Conservation (phyloP, 2,329 filamentous ascomycete genomes). For the Cytospora paraplurivora region DNA sequence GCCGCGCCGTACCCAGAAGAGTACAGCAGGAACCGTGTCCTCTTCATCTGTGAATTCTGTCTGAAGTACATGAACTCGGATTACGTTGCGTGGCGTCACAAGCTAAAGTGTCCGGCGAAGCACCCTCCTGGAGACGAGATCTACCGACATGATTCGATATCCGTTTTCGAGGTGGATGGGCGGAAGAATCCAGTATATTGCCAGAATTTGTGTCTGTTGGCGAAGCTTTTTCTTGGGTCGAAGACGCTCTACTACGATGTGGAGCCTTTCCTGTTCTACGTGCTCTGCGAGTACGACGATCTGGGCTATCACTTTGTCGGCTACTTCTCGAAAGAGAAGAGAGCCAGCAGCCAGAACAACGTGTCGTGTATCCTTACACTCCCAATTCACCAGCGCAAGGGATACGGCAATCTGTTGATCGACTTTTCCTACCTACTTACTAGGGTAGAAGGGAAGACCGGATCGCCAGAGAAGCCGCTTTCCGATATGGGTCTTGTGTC, state of each 20-base stretch:
- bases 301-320: conserved; percentile 94
- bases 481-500: conserved; percentile 98
- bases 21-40: conserved; percentile 91
- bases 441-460: conserved; percentile 87
- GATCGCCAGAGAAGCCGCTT: conserved; percentile 93
- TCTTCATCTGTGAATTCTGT: conserved; percentile 99
- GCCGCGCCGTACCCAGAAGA: conserved; percentile 97
- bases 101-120: conserved; percentile 94
- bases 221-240: conserved; percentile 96
- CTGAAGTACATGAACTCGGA: conserved; percentile 99
- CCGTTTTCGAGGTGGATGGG: conserved; percentile 96
- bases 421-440: conserved; percentile 98
- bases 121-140: conserved; percentile 98
- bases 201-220: conserved; percentile 92
- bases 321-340: conserved; percentile 99
- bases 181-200: conserved; percentile 98
- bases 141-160: conserved; percentile 86
- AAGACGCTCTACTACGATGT: conserved; percentile 99
- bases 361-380: conserved; percentile 96
- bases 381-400: conserved; percentile 95
- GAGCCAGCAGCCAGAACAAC: conserved; percentile 92
- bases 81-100: conserved; percentile 97
- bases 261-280: conserved; percentile 95
- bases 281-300: conserved; percentile 91
- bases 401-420: conserved; percentile 94